Percentiles rank a stretch among this genome's conserved stretches.
These are phyloP conservation scores for Xylaria sp. DNA, from an alignment of 2,329 filamentous ascomycete species.

Conservation along the genomic window DNA sequence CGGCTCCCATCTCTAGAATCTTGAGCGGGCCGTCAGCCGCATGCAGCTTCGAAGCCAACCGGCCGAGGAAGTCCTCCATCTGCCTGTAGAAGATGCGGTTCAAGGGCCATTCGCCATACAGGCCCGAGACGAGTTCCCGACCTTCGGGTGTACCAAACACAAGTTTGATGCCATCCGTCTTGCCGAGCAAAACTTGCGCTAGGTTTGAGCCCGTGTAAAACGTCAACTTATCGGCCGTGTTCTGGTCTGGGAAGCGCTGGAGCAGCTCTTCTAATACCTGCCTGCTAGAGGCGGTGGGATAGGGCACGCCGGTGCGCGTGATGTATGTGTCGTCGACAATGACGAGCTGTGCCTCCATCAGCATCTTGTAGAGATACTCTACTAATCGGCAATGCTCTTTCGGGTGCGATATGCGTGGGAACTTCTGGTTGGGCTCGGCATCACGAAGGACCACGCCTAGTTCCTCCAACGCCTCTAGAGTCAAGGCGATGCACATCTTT, in stretches of 20 bases:
- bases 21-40: constrained; percentile 7
- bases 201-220: constrained; percentile 45
- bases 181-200: constrained; percentile 47
- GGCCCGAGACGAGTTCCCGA: constrained; percentile 49
- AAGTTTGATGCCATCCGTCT: constrained; percentile 52
- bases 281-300: constrained; percentile 49
- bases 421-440: constrained; percentile 42
- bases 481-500: constrained; percentile 34
- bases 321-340: constrained; percentile 41
- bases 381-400: constrained; percentile 47
- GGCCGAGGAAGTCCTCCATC: constrained; percentile 50
- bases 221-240: constrained; percentile 43
- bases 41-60: constrained; percentile 9
- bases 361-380: constrained; percentile 42
- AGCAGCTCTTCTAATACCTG: constrained; percentile 48
- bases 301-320: constrained; percentile 45
- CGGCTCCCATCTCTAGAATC: constrained; percentile 32
- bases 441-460: constrained; percentile 44
- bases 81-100: constrained; percentile 49
- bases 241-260: constrained; percentile 44
- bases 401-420: constrained; percentile 43
- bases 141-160: constrained; percentile 53
- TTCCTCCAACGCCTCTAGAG: constrained; percentile 50
- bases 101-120: constrained; percentile 52
- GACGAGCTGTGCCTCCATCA: constrained; percentile 49